These are phyloP conservation scores for Cyclotella cryptica DNA, from an alignment of 108 stramenopile genomes.

Conservation along the genomic window DNA sequence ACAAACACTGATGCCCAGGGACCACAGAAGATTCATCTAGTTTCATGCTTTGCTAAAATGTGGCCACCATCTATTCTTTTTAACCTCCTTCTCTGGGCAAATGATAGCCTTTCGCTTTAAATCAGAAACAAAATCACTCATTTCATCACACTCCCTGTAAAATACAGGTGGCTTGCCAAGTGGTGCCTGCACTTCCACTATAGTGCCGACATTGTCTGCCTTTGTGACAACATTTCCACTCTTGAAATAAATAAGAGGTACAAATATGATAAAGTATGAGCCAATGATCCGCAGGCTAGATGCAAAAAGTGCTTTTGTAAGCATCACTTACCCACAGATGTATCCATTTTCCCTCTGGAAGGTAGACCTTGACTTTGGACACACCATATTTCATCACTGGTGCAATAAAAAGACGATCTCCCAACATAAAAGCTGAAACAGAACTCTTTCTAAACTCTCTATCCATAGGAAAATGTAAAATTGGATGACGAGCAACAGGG, in stretches of 20 bases:
- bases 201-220: slow-evolving; percentile 11
- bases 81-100: not conserved
- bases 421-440: slow-evolving; percentile 47
- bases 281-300: not conserved
- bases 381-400: slow-evolving; percentile 50
- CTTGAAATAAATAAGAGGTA: slow-evolving; percentile 2
- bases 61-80: not conserved
- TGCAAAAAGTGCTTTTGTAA: not conserved
- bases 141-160: slow-evolving; percentile 22
- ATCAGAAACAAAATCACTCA: slow-evolving; percentile 16
- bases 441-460: slow-evolving; percentile 22
- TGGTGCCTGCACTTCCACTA: slow-evolving; percentile 34
- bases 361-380: slow-evolving; percentile 33
- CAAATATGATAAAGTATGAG: not conserved
- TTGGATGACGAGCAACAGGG: slow-evolving; percentile 61
- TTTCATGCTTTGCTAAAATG: not conserved
- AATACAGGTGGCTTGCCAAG: slow-evolving; percentile 51
- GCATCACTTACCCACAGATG: slow-evolving; percentile 49
- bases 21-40: not conserved
- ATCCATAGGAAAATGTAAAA: slow-evolving; percentile 58
- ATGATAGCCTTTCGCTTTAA: slow-evolving; percentile 26
- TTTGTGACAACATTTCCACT: slow-evolving; percentile 14
- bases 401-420: slow-evolving; percentile 40
- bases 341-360: slow-evolving; percentile 48
- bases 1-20: no score